These are phyloP conservation scores for Penicillium argentinense DNA, from an alignment of 495 filamentous ascomycete genomes.

Conservation along the genomic window DNA sequence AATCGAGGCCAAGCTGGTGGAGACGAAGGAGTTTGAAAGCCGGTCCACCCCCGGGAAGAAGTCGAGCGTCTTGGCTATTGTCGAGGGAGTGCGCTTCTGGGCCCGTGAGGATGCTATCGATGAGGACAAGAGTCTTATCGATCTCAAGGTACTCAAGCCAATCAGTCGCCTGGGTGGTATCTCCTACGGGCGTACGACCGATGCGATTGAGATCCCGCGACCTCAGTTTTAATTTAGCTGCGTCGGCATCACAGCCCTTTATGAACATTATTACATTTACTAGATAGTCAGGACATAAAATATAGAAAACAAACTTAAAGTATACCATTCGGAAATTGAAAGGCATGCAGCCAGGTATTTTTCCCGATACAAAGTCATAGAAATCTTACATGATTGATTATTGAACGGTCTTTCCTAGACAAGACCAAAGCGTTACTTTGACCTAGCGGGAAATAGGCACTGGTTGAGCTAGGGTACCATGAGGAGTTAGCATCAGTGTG, in stretches of 20 bases:
- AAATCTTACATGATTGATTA: no score
- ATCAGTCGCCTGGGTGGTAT: slow-evolving; percentile 82
- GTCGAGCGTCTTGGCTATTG: slow-evolving; percentile 68
- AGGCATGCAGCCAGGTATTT: no score
- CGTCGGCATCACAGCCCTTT: no score
- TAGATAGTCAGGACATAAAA: no score
- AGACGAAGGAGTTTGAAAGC: slow-evolving; percentile 75
- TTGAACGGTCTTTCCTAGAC: no score
- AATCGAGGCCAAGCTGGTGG: slow-evolving; percentile 76
- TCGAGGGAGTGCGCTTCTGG: slow-evolving; percentile 90
- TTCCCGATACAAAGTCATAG: no score
- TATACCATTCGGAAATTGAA: no score
- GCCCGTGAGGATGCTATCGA: slow-evolving; percentile 86
- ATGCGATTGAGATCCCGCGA: slow-evolving; percentile 74
- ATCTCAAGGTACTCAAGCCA: slow-evolving; percentile 70
- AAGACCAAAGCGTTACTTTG: no score
- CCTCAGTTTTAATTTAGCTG: slow-evolving; percentile 51
- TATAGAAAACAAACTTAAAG: not conserved
- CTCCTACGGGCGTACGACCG: slow-evolving; percentile 68
- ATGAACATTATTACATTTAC: no score
- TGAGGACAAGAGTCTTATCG: slow-evolving; percentile 67
- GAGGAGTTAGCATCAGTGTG: no score
- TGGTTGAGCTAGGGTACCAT: no score
- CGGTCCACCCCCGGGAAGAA: slow-evolving; percentile 64
- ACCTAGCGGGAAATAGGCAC: no score